Evolutionary conservation across 129 eudicot genomes (phyloP), one percentile per base, ranked within the genome.

Genomic region (Ambrosia trifida): DNA sequence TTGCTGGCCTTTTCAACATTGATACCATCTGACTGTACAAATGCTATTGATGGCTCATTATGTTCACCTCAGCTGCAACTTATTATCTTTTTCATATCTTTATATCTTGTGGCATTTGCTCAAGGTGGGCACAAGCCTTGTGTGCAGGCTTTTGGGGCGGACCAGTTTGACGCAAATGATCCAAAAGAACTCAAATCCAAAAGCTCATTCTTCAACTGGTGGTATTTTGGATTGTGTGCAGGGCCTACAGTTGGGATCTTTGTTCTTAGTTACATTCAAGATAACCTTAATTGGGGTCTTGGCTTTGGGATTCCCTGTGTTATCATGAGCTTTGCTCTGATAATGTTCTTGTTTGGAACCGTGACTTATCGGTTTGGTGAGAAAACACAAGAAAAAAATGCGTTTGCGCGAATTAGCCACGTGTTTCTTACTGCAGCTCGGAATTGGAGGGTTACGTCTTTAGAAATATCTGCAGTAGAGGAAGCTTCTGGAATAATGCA

Each of bases 131-230:
- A 84, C 58, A 88, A 84, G 57, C 96, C 97, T 2, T 84, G 93
- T 45, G 80, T 80, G 40, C 77, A 80, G 51, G 87, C 96, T 2
- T 91, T 88, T 47, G 97, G 93, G 18, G 97, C 96, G 4, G 97
- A 91, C 70, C 93, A 91, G 63, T 91, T 88, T 77, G 97, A 91
- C 57, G 79, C 51, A 4, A 70, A 76, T 28, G 73, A 86, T 69
- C 75, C 83, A 3, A 41, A 81, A 14, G 93, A 91, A 69, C 4
- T 82, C 68, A 70, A 57, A 78, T 83, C 87, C 78, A 82, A 85
- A 73, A 81, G 88, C 61, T 86, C 96, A 5, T 91, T 88, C 72
- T 91, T 91, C 76, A 91, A 88, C 64, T 88, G 96, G 96, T 88
- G 90, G 85, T 84, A 82, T 58, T 80, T 84, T 67, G 83, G 90